Evolutionary conservation across 306 rosid genomes (phyloP), one percentile per base, ranked within the genome.

Genomic region (Begonia masoniana): DNA sequence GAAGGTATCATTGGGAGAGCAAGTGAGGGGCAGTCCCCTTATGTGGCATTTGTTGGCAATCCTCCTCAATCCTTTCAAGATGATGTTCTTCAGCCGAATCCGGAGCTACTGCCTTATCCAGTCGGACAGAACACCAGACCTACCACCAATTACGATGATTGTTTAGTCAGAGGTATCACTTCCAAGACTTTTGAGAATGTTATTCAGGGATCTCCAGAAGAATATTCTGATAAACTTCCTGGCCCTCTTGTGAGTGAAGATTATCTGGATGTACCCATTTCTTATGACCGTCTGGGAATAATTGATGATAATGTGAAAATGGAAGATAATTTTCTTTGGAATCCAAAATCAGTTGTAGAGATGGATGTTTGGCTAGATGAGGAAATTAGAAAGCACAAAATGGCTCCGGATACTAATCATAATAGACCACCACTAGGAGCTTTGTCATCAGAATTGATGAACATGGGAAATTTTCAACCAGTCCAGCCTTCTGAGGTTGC

Each of bases 251-350:
- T 78, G 36, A 78, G 61, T 23, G 68, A 77, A 47, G 80, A 72
- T 66, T 51, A 53, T 13, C 55, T 58, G 5, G 75, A 68, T 42
- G 65, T 70, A 64, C 62, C 70, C 65, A 59, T 69, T 60, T 62
- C 69, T 26, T 60, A 67, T 49, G 82, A 77, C 51, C 79, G 72
- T 51, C 59, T 65, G 65, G 70, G 78, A 68, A 69, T 78, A 62
- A 66, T 69, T 51, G 84, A 78, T 63, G 86, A 68, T 62, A 78
- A 58, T 62, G 61, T 75, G 76, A 77, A 74, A 51, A 62, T 53
- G 64, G 74, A 69, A 58, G 80, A 81, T 53, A 65, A 50, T 45
- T 62, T 65, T 59, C 78, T 71, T 56, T 63, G 56, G 57, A 60
- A 43, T 59, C 61, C 45, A 47, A 71, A 45, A 47, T 66, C 42